Percentiles rank a stretch among this genome's conserved stretches.
phyloP scores from a whole-genome alignment of 176 grass and related monocot species.

The Oryza glaberrima region DNA sequence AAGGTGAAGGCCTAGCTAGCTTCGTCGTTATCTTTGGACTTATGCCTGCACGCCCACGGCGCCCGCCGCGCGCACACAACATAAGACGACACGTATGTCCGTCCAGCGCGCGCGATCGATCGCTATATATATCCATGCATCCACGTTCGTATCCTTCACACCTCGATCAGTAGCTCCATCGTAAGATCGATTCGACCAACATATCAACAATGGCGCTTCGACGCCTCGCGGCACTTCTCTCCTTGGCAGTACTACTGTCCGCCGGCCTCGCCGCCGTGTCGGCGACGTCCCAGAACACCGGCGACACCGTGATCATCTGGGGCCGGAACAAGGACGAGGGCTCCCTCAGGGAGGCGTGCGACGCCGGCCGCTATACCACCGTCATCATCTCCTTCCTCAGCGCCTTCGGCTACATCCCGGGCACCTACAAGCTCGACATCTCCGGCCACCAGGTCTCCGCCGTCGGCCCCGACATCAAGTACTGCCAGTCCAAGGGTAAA shows the following conservation, averaged over 20 bases:
- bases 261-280: background rate
- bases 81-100: background rate
- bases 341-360: conserved; percentile 18
- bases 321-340: conserved; percentile 30
- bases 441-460: background rate
- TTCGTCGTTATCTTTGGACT: too few relatives aligned
- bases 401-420: background rate
- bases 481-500: conserved; percentile 26
- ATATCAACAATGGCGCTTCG: background rate
- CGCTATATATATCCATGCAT: background rate
- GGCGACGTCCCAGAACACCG: background rate
- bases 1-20: too few relatives aligned
- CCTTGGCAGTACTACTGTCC: background rate
- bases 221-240: background rate
- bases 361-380: background rate
- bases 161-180: background rate
- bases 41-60: background rate
- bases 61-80: background rate
- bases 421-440: background rate
- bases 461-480: conserved; percentile 30
- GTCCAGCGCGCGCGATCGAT: too few relatives aligned
- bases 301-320: background rate
- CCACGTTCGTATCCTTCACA: background rate
- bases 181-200: background rate
- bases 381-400: conserved; percentile 15